phyloP scores from a whole-genome alignment of 2,329 filamentous ascomycete genomes.

The Zasmidium angulare region DNA sequence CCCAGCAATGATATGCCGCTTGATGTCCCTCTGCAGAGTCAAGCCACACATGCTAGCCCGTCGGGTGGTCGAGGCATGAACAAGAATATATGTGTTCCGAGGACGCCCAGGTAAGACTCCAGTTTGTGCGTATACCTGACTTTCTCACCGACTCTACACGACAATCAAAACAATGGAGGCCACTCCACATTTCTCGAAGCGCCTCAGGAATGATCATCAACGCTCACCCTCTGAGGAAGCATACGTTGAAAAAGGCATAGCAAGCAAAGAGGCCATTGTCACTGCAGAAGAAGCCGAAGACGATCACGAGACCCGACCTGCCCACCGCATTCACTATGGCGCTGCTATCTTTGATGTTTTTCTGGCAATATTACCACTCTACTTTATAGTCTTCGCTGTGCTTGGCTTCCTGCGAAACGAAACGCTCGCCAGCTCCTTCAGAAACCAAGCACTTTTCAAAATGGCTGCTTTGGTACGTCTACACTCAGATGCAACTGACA shows the following conservation, averaged over 20 bases:
- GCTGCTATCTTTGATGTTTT: slow-evolving; percentile 11
- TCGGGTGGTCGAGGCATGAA: neutral
- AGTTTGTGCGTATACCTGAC: too few relatives aligned
- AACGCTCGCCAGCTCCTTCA: slow-evolving; percentile 7
- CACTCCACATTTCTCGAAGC: neutral
- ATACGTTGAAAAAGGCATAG: neutral
- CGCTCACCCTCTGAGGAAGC: neutral
- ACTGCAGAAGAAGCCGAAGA: neutral
- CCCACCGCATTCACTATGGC: slow-evolving; percentile 4
- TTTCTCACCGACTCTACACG: neutral
- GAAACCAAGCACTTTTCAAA: slow-evolving; percentile 10
- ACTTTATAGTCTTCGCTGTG: slow-evolving; percentile 14
- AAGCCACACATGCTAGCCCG: neutral
- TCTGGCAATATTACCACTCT: slow-evolving; percentile 13
- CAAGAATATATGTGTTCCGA: neutral
- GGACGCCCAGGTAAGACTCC: neutral
- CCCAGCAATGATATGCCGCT: neutral
- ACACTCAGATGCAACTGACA: neutral
- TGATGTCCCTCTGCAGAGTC: too few relatives aligned
- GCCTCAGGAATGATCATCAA: neutral
- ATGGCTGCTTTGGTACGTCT: slow-evolving; percentile 14
- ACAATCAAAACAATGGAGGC: neutral
- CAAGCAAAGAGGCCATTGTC: neutral
- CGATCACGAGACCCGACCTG: slow-evolving; percentile 9
- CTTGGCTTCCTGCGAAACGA: slow-evolving; percentile 11